Evolutionary conservation across 2,329 filamentous ascomycete species (phyloP).

Genomic region (Chrysoporthe deuterocubensis): DNA sequence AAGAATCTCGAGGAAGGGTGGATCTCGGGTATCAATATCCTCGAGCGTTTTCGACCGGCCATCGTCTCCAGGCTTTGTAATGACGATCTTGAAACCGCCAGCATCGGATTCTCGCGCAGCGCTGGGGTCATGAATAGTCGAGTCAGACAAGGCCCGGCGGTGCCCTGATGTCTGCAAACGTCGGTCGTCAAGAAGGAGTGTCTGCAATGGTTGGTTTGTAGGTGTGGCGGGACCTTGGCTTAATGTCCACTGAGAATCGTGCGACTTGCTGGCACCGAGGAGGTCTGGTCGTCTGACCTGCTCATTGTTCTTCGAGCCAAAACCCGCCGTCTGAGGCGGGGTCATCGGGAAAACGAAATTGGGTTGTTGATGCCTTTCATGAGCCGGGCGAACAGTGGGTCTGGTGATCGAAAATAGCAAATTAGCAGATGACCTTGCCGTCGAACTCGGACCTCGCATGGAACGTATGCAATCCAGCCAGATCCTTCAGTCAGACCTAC

Average conservation of each 20-base stretch:
- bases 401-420: constrained; percentile 41
- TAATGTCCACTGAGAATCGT: constrained; percentile 49
- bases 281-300: constrained; percentile 36
- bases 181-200: constrained; percentile 40
- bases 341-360: constrained; percentile 64
- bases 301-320: constrained; percentile 49
- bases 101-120: constrained; percentile 58
- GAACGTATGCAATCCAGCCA: not conserved
- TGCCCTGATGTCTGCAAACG: constrained; percentile 45
- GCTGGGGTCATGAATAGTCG: constrained; percentile 70
- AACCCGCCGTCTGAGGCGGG: constrained; percentile 61
- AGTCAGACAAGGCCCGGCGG: constrained; percentile 74
- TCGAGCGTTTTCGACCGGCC: constrained; percentile 66
- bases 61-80: constrained; percentile 70
- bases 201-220: constrained; percentile 37
- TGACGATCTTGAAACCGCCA: constrained; percentile 78
- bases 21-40: constrained; percentile 49
- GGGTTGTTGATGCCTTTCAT: constrained; percentile 65
- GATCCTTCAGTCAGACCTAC: constrained; percentile 50
- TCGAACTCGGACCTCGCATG: too few species aligned
- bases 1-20: constrained; percentile 69
- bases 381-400: constrained; percentile 63
- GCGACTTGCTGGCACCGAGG: constrained; percentile 34
- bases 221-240: constrained; percentile 45
- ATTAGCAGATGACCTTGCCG: not conserved